phyloP scores from a whole-genome alignment of 345 rosid genomes.

The Diplotaxis tenuifolia region DNA sequence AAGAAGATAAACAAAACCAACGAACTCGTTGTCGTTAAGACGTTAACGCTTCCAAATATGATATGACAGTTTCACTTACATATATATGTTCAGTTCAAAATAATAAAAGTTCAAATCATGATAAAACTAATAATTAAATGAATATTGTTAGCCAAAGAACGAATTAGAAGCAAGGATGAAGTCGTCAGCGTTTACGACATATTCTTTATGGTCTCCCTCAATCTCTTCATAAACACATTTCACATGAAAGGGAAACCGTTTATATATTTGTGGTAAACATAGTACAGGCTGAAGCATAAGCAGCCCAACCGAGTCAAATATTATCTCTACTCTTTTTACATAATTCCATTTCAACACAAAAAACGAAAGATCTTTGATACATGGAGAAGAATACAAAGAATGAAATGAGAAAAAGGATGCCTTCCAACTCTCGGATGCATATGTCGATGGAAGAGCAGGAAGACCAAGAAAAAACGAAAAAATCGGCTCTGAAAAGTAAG shows the following conservation, averaged over 20 bases:
- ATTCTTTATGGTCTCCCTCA: too few relatives aligned
- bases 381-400: not conserved
- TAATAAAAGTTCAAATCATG: not conserved
- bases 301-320: not conserved
- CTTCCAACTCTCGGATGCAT: not conserved
- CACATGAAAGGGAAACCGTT: not conserved
- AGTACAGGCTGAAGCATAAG: not conserved
- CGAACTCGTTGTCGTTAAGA: not conserved
- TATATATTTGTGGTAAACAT: not conserved
- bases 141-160: not conserved
- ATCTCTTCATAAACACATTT: not conserved
- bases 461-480: not conserved
- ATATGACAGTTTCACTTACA: not conserved
- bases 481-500: not conserved
- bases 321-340: not conserved
- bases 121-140: too few relatives aligned
- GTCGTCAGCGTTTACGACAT: not conserved
- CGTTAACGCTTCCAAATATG: not conserved
- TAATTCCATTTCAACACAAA: not conserved
- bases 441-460: not conserved
- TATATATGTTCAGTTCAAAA: not conserved
- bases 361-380: not conserved
- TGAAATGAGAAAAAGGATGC: not conserved
- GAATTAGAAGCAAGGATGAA: not conserved
- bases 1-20: not conserved